phyloP scores from a whole-genome alignment of 805 yeast species.

The Teunomyces barrocoloradensis region DNA sequence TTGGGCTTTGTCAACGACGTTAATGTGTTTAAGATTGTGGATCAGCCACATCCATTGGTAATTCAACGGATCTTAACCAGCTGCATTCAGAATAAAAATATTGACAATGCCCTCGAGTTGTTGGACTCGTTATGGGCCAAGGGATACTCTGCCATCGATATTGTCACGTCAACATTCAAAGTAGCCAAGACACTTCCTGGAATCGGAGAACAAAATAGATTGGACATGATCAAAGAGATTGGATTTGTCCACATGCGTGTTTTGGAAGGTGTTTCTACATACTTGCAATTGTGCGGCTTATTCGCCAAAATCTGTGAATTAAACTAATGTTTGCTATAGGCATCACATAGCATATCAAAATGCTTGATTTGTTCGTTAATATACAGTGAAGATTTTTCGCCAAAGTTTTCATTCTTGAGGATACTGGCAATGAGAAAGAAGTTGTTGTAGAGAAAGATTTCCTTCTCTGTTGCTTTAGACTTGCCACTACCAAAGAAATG shows the following conservation, averaged over 20 bases:
- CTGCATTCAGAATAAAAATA: constrained; percentile 35
- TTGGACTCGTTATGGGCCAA: constrained; percentile 76
- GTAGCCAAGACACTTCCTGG: constrained; percentile 77
- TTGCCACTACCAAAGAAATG: constrained; percentile 30
- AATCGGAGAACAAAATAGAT: constrained; percentile 62
- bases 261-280: constrained; percentile 87
- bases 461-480: constrained; percentile 49
- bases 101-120: constrained; percentile 65
- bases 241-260: constrained; percentile 92
- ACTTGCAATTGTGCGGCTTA: constrained; percentile 82
- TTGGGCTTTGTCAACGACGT: constrained; percentile 87
- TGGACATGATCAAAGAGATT: constrained; percentile 79
- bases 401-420: constrained; percentile 38
- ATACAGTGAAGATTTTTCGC: constrained; percentile 18
- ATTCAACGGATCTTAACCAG: constrained; percentile 60
- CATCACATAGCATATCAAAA: constrained; percentile 39
- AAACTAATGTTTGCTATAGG: constrained; percentile 23
- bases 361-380: constrained; percentile 38
- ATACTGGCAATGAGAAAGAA: constrained; percentile 63
- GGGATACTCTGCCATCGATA: constrained; percentile 92
- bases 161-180: constrained; percentile 84
- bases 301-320: constrained; percentile 53
- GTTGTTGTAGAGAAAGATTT: constrained; percentile 71
- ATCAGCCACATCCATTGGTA: constrained; percentile 91
- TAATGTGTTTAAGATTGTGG: constrained; percentile 93